Conservation (phyloP, 2,329 filamentous ascomycete species). For the Xylaria sp. region DNA sequence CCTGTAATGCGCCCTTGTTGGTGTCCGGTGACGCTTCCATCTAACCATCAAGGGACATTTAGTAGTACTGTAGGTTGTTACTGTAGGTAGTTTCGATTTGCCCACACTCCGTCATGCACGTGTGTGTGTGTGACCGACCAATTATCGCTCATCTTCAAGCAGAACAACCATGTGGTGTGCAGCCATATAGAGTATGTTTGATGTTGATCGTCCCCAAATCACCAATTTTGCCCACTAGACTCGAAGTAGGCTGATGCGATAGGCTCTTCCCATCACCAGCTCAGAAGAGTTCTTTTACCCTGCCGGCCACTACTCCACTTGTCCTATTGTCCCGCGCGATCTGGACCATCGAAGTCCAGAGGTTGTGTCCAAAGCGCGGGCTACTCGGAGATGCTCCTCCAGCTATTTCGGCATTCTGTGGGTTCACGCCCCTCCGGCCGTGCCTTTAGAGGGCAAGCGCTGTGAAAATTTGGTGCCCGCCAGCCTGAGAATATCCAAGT, state of each 20-base stretch:
- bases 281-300: background rate
- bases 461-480: conserved; percentile 28
- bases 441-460: conserved; percentile 44
- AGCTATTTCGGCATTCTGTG: conserved; percentile 22
- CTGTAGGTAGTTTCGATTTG: background rate
- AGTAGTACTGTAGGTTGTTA: background rate
- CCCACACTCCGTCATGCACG: background rate
- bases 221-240: background rate
- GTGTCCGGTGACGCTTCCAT: background rate
- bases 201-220: background rate
- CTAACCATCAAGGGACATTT: background rate
- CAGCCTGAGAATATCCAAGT: conserved; percentile 16
- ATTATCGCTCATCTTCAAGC: background rate
- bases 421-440: conserved; percentile 20
- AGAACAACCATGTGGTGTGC: no score
- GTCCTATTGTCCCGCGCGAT: conserved; percentile 12
- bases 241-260: background rate
- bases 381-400: conserved; percentile 18
- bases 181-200: background rate
- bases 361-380: background rate
- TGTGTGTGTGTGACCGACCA: background rate
- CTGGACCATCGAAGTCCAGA: conserved; percentile 15
- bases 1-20: conserved; percentile 5
- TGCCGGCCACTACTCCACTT: conserved; percentile 7
- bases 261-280: conserved; percentile 15